phyloP scores from a whole-genome alignment of 2,329 filamentous ascomycete genomes.

The Aspergillus brasiliensis region DNA sequence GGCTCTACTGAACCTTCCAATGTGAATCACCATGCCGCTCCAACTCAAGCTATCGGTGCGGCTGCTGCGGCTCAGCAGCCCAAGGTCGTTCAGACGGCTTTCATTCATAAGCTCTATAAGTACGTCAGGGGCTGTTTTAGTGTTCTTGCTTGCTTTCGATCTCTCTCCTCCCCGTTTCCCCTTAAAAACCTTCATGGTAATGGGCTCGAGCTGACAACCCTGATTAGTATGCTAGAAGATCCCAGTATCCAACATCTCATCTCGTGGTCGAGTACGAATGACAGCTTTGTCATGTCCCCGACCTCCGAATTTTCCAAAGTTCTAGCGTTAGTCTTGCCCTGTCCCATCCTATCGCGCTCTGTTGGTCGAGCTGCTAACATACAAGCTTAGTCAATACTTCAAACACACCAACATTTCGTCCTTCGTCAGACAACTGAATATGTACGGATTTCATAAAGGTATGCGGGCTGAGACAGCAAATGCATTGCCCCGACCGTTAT shows the following conservation, averaged over 20 bases:
- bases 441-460: conserved; percentile 99
- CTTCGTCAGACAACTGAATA: conserved; percentile 95
- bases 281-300: conserved; percentile 99
- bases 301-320: conserved; percentile 98
- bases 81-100: conserved; percentile 97
- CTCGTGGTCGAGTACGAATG: conserved; percentile 89
- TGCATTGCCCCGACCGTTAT: conserved; percentile 5
- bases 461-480: conserved; percentile 19
- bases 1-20: conserved; percentile 33
- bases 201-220: conserved; percentile 20
- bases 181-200: too few relatives aligned
- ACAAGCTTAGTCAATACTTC: conserved; percentile 79
- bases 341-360: not conserved
- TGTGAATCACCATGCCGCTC: conserved; percentile 28
- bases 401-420: conserved; percentile 99
- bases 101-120: conserved; percentile 99
- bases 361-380: conserved; percentile 6
- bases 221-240: conserved; percentile 88
- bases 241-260: conserved; percentile 91
- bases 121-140: conserved; percentile 50
- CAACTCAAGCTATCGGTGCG: conserved; percentile 44
- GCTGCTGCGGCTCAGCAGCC: conserved; percentile 74
- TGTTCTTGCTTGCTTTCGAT: not conserved
- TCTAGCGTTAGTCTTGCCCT: conserved; percentile 70
- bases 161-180: too few relatives aligned